phyloP scores from a whole-genome alignment of 129 eudicot genomes.

The Erigeron canadensis region DNA sequence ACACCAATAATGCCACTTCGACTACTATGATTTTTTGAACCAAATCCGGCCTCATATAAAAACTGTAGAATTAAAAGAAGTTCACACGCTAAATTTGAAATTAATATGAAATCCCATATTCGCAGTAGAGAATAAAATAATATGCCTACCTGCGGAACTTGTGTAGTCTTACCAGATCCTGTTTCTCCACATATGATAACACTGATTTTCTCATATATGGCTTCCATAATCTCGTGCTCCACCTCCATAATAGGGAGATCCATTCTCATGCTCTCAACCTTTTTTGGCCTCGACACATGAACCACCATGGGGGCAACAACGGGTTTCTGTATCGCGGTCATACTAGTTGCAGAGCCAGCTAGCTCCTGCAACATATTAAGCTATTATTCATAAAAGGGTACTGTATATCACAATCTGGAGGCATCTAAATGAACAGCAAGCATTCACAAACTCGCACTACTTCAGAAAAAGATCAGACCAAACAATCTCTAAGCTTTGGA shows the following conservation, averaged over 20 bases:
- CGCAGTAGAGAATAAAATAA: neutral
- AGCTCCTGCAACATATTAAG: slow-evolving; percentile 44
- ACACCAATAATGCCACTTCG: slow-evolving; percentile 89
- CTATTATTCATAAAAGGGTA: neutral
- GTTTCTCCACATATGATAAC: slow-evolving; percentile 95
- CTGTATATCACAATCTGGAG: neutral
- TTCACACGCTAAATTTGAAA: neutral
- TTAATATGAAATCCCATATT: neutral
- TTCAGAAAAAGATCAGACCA: neutral
- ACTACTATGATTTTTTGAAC: slow-evolving; percentile 37
- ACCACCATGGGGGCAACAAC: slow-evolving; percentile 53
- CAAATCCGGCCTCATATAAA: slow-evolving; percentile 93
- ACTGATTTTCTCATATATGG: slow-evolving; percentile 71
- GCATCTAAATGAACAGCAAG: neutral
- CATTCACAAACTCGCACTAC: neutral
- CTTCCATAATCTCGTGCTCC: slow-evolving; percentile 99
- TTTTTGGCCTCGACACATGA: slow-evolving; percentile 81
- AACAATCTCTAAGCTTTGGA: slow-evolving; percentile 1
- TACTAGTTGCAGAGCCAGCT: slow-evolving; percentile 13
- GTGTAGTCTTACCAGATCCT: slow-evolving; percentile 99
- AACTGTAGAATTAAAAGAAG: slow-evolving; percentile 53
- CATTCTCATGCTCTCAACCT: slow-evolving; percentile 64
- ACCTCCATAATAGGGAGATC: slow-evolving; percentile 93
- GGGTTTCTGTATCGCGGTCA: slow-evolving; percentile 21
- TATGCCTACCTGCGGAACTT: slow-evolving; percentile 92